Conservation (phyloP, 345 rosid genomes). For the Trapa incisa region DNA sequence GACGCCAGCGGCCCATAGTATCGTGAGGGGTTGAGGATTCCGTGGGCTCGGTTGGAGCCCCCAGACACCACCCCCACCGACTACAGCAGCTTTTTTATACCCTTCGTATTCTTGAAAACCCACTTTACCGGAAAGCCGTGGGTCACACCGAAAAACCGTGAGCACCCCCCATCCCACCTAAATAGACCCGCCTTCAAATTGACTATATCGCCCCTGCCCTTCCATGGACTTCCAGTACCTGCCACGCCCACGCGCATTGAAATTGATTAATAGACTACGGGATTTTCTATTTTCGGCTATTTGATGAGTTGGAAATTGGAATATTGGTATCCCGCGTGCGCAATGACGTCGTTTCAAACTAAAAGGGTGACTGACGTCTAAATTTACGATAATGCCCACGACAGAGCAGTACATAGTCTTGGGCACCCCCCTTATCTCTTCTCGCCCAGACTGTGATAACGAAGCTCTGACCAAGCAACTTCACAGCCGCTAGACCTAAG, state of each 20-base stretch:
- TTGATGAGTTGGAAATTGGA: background rate
- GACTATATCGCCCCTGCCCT: constrained; percentile 11
- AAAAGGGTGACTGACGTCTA: background rate
- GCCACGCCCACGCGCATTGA: too few species aligned
- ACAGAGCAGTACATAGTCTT: background rate
- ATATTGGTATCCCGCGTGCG: background rate
- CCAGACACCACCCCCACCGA: background rate
- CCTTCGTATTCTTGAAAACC: too few species aligned
- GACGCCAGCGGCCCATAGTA: too few species aligned
- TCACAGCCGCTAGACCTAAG: background rate
- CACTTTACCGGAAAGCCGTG: too few species aligned
- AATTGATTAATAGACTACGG: background rate
- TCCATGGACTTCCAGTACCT: background rate
- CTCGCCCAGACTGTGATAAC: background rate
- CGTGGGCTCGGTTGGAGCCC: too few species aligned
- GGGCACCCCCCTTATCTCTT: background rate
- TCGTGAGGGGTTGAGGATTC: too few species aligned
- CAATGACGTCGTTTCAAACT: background rate
- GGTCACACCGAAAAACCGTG: background rate
- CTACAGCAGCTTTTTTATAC: too few species aligned
- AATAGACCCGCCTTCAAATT: background rate
- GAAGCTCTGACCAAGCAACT: background rate
- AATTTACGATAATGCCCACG: constrained; percentile 1
- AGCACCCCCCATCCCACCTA: background rate
- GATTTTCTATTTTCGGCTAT: background rate